These are phyloP conservation scores for Fusarium pseudograminearum DNA, from an alignment of 2,329 filamentous ascomycete species.

Conservation along the genomic window DNA sequence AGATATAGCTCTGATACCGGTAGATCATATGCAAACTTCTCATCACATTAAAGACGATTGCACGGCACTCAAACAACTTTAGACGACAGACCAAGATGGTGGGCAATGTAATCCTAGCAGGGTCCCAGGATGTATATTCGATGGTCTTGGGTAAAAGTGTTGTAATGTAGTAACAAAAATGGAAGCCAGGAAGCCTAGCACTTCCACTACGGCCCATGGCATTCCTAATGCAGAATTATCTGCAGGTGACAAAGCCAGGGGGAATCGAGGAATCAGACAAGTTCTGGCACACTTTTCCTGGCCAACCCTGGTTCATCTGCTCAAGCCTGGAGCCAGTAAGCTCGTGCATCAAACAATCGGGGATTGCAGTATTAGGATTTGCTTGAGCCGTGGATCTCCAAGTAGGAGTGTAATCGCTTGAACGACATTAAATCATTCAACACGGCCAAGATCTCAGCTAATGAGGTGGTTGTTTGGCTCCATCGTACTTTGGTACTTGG, in stretches of 20 bases:
- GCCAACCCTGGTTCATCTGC: conserved; percentile 7
- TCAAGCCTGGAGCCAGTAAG: conserved; percentile 24
- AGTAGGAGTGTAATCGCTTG: conserved; percentile 7
- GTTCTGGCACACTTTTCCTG: conserved; percentile 11
- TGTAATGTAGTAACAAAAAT: not conserved
- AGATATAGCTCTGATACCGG: conserved; percentile 57
- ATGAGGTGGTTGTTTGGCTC: not conserved
- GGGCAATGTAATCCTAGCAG: conserved; percentile 41
- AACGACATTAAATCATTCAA: conserved; percentile 6
- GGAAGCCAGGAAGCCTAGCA: conserved; percentile 6
- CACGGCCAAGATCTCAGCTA: conserved; percentile 3
- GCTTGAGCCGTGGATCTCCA: conserved; percentile 9
- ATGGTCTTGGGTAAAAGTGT: conserved; percentile 27
- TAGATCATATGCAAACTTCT: conserved; percentile 34
- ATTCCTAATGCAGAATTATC: conserved; percentile 45
- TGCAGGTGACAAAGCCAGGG: conserved; percentile 40
- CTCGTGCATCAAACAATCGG: conserved; percentile 26
- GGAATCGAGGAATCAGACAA: conserved; percentile 24
- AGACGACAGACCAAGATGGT: conserved; percentile 28
- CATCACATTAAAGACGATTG: not conserved
- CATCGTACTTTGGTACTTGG: not conserved
- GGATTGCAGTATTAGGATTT: conserved; percentile 36
- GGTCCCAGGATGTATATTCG: conserved; percentile 24
- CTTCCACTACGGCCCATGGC: conserved; percentile 40
- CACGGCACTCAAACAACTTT: not conserved